Percentiles rank a stretch among this genome's conserved stretches.
These are phyloP conservation scores for Schizophyllum commune DNA, from an alignment of 1,284 basidiomycete genomes.

Conservation along the genomic window DNA sequence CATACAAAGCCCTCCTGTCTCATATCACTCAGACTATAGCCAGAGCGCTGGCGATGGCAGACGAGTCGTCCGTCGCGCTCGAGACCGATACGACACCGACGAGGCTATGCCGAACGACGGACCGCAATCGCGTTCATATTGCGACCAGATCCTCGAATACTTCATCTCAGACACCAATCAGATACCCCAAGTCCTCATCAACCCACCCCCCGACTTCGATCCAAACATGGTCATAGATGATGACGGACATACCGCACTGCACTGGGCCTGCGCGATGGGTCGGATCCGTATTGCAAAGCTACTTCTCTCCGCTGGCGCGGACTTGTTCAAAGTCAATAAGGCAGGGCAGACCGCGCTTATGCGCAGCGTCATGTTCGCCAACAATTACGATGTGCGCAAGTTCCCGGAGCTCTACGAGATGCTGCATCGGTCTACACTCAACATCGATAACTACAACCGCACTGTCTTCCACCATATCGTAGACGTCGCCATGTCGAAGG, in stretches of 20 bases:
- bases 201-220: constrained; percentile 89
- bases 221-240: constrained; percentile 97
- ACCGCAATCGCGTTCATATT: constrained; percentile 60
- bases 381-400: constrained; percentile 99
- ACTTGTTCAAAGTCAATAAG: constrained; percentile 96
- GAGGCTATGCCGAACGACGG: constrained; percentile 29
- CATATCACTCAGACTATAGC: constrained; percentile 33
- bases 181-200: constrained; percentile 83
- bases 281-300: constrained; percentile 95
- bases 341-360: constrained; percentile 97
- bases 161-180: constrained; percentile 98
- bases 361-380: constrained; percentile 99
- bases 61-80: constrained; percentile 20
- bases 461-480: constrained; percentile 99
- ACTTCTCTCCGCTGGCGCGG: constrained; percentile 88
- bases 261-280: constrained; percentile 99
- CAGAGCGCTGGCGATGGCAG: constrained; percentile 30
- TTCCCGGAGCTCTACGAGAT: constrained; percentile 98
- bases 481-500: constrained; percentile 97
- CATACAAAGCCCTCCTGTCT: constrained; percentile 46
- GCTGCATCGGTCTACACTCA: constrained; percentile 93
- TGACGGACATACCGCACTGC: constrained; percentile 94
- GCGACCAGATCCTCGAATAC: constrained; percentile 96
- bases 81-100: constrained; percentile 37
- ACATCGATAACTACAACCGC: constrained; percentile 97